phyloP scores from a whole-genome alignment of 306 rosid species.

The Medicago arabica region DNA sequence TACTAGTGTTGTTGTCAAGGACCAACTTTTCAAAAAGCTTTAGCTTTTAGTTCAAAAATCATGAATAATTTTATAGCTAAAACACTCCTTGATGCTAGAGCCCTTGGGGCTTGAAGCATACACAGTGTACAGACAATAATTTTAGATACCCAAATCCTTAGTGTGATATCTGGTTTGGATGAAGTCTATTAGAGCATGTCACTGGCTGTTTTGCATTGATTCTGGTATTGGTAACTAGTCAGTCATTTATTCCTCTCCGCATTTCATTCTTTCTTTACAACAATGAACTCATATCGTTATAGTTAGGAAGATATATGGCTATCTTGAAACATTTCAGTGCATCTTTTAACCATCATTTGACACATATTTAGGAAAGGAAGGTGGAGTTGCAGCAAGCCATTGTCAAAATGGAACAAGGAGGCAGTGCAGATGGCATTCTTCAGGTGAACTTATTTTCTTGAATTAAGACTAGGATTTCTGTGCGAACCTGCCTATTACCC shows the following conservation, averaged over 20 bases:
- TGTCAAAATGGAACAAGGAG: conserved; percentile 91
- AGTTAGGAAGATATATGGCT: conserved; percentile 32
- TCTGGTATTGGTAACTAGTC: conserved; percentile 21
- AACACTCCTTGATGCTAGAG: not conserved
- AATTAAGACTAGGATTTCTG: conserved; percentile 23
- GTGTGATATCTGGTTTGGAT: conserved; percentile 3
- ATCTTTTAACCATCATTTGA: conserved; percentile 33
- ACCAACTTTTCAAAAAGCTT: conserved; percentile 11
- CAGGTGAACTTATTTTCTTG: conserved; percentile 62
- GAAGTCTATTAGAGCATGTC: conserved; percentile 1
- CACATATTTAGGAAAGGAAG: conserved; percentile 72
- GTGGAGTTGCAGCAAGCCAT: conserved; percentile 91
- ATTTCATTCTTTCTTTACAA: conserved; percentile 1
- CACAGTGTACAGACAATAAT: not conserved
- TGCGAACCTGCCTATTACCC: conserved; percentile 37
- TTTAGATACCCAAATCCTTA: not conserved
- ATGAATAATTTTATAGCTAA: conserved; percentile 14
- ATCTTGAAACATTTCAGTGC: conserved; percentile 37
- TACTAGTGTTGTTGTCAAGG: conserved; percentile 8
- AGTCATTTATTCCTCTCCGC: conserved; percentile 6
- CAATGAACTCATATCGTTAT: not conserved
- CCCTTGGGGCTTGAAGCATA: conserved; percentile 11
- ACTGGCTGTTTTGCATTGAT: conserved; percentile 12
- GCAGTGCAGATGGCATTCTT: conserved; percentile 97
- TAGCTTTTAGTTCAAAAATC: conserved; percentile 1